A percentile compares a stretch with the other conserved stretches of the same genome.
phyloP scores from a whole-genome alignment of 345 rosid species.

The Lepidium didymum region DNA sequence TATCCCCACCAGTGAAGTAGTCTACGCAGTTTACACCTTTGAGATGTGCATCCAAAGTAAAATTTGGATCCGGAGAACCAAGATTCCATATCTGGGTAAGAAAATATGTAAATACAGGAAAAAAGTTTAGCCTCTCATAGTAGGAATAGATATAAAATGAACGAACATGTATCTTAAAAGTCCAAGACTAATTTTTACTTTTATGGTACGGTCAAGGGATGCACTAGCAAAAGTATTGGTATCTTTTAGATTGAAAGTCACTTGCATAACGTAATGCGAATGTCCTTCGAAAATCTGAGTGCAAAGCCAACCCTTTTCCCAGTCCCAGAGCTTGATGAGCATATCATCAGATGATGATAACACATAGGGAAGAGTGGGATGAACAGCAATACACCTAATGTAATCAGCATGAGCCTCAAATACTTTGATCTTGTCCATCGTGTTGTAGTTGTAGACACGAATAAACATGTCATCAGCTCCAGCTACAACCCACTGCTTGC shows the following conservation, averaged over 20 bases:
- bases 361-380: slow-evolving; percentile 65
- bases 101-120: neutral
- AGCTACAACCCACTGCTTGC: slow-evolving; percentile 80
- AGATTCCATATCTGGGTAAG: slow-evolving; percentile 83
- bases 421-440: slow-evolving; percentile 70
- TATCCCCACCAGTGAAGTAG: slow-evolving; percentile 69
- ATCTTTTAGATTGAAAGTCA: slow-evolving; percentile 73
- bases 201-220: slow-evolving; percentile 71
- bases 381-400: slow-evolving; percentile 75
- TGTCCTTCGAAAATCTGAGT: slow-evolving; percentile 73
- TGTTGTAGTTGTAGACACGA: slow-evolving; percentile 72
- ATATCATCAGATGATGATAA: slow-evolving; percentile 73
- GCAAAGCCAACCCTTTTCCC: slow-evolving; percentile 82
- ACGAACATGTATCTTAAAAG: neutral
- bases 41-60: slow-evolving; percentile 72
- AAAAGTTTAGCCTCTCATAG: neutral
- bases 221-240: slow-evolving; percentile 78
- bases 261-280: slow-evolving; percentile 91
- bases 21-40: slow-evolving; percentile 87
- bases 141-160: neutral
- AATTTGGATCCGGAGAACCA: slow-evolving; percentile 68
- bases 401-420: slow-evolving; percentile 82
- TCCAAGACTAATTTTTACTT: slow-evolving; percentile 34
- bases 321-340: slow-evolving; percentile 88
- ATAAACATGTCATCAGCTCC: slow-evolving; percentile 80